Base-by-base conservation (phyloP, 75 land plant species). In the Ceratopteris richardii region DNA sequence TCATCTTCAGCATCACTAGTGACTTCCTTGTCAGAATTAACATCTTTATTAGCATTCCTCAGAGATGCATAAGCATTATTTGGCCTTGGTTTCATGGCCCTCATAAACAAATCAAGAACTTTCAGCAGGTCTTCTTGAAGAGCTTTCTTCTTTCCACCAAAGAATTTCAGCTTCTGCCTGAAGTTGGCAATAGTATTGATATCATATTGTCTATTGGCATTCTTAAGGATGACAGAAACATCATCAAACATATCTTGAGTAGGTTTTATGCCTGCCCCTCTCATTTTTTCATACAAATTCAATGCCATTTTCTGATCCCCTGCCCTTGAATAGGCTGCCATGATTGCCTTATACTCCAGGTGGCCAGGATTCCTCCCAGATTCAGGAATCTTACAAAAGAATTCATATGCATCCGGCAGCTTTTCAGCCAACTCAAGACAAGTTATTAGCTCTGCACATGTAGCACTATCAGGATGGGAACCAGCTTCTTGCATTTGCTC, bases 401-500 rank as follows among this genome's bases (percentile, higher is more conserved):
- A 14, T 28, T 52, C 54, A 52, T 52, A 52, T 24, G 54, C 54
- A 26, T 18, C 29, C 1, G 24, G 54, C 24, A 23, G 54, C 23
- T 26, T 52, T 22, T 26, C 54, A 22, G 54, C 54, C 27, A 52
- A 14, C 13, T 52, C 54, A 24, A 52, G 54, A 24, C 54, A 52
- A 52, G 24, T 52, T 52, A 52, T 52, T 26, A 67, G 22, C 17
- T 59, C 63, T 0, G 62, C 60, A 41, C 30, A 59, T 41, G 70
- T 67, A 0, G 50, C 41, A 41, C 30, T 13, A 29, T 47, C 48
- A 9, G 63, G 56, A 7, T 17, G 53, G 29, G 48, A 59, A 11
- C 59, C 55, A 13, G 70, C 70, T 27, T 25, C 22, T 33, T 52
- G 55, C 70, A 67, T 67, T 41, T 51, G 29, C 29, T 51, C 28